These are phyloP conservation scores for Chlamydomonas eustigma DNA, from an alignment of 139 green algal genomes.

Conservation along the genomic window DNA sequence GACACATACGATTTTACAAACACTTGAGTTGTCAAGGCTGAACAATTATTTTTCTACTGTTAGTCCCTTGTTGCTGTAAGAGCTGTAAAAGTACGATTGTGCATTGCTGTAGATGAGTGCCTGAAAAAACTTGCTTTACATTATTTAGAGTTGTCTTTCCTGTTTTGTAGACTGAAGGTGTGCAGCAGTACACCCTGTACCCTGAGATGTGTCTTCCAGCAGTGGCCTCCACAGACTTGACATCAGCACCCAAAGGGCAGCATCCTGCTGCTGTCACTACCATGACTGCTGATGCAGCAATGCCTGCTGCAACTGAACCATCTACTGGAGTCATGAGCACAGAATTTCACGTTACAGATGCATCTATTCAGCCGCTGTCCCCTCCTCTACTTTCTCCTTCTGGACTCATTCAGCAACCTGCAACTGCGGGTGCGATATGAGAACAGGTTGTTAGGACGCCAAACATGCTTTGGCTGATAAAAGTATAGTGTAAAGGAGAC, in stretches of 20 bases:
- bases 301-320: neutral
- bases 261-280: neutral
- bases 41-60: too few relatives aligned
- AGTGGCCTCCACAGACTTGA: neutral
- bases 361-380: neutral
- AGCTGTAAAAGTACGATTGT: too few relatives aligned
- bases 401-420: neutral
- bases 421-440: neutral
- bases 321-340: neutral
- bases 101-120: too few relatives aligned
- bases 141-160: too few relatives aligned
- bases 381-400: neutral
- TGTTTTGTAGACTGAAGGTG: constrained; percentile 66
- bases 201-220: constrained; percentile 46
- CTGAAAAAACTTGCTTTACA: too few relatives aligned
- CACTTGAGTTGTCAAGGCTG: too few relatives aligned
- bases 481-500: too few relatives aligned
- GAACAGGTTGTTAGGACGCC: too few relatives aligned
- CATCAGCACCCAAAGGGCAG: neutral
- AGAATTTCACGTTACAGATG: too few relatives aligned
- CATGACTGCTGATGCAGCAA: neutral
- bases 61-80: too few relatives aligned
- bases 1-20: too few relatives aligned
- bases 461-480: too few relatives aligned
- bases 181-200: constrained; percentile 85